phyloP scores from a whole-genome alignment of 1,284 basidiomycete genomes.

The Leucoagaricus sp. region DNA sequence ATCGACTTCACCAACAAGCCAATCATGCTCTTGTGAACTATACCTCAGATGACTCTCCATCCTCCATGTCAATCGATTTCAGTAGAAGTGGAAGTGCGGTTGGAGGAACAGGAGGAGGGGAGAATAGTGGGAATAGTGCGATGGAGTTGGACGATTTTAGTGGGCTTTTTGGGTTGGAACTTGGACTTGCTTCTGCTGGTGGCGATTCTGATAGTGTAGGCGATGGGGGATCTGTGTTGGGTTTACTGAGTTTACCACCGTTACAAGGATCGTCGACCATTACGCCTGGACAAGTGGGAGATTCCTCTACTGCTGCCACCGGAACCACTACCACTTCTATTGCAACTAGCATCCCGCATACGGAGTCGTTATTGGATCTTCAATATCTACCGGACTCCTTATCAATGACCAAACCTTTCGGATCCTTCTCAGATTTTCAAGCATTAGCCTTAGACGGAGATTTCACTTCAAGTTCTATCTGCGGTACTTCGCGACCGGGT shows the following conservation, averaged over 20 bases:
- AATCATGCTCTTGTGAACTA: background rate
- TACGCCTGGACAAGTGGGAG: background rate
- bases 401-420: constrained; percentile 2
- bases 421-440: constrained; percentile 11
- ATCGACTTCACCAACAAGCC: background rate
- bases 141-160: constrained; percentile 2
- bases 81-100: background rate
- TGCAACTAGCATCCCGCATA: background rate
- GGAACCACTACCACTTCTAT: background rate
- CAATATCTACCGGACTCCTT: background rate
- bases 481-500: too few relatives aligned
- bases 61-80: background rate
- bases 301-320: background rate
- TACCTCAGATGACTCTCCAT: background rate
- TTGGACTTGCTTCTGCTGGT: background rate
- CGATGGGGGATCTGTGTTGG: background rate
- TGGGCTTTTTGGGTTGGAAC: background rate
- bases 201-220: too few relatives aligned
- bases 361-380: background rate
- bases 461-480: too few relatives aligned
- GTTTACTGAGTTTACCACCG: background rate
- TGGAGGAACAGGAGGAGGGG: too few relatives aligned
- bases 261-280: background rate
- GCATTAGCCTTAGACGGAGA: background rate
- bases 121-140: background rate